phyloP scores from a whole-genome alignment of 139 green algal species.

The Picochlorum sp. region DNA sequence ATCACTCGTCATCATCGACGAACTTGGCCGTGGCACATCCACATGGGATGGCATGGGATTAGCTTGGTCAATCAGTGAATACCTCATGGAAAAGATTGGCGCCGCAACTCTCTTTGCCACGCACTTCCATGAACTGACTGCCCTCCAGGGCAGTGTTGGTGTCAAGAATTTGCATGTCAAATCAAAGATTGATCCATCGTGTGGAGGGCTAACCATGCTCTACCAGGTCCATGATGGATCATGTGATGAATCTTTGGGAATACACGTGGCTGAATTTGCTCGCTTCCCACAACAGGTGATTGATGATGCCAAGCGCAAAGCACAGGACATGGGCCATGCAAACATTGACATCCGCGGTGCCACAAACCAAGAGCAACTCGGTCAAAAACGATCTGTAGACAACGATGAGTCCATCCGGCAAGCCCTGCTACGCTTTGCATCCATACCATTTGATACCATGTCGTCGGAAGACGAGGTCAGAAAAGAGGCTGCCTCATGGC shows the following conservation, averaged over 20 bases:
- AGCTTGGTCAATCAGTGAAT: constrained; percentile 91
- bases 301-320: constrained; percentile 57
- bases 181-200: constrained; percentile 50
- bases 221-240: constrained; percentile 72
- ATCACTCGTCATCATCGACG: constrained; percentile 93
- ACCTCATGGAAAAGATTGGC: constrained; percentile 63
- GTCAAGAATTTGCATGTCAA: constrained; percentile 74
- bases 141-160: constrained; percentile 52
- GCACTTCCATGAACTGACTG: constrained; percentile 98
- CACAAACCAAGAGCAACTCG: neutral
- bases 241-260: constrained; percentile 91
- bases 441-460: no score
- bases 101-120: constrained; percentile 87
- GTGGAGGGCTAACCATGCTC: constrained; percentile 80
- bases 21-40: constrained; percentile 89
- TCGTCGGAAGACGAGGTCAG: no score
- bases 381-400: neutral
- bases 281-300: constrained; percentile 79
- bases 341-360: constrained; percentile 35
- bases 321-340: constrained; percentile 50
- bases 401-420: neutral
- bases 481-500: no score
- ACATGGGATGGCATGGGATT: constrained; percentile 97
- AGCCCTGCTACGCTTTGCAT: no score
- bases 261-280: constrained; percentile 87